Evolutionary conservation across 2,329 filamentous ascomycete genomes (phyloP).

Genomic region (Paradendryphiella salina): DNA sequence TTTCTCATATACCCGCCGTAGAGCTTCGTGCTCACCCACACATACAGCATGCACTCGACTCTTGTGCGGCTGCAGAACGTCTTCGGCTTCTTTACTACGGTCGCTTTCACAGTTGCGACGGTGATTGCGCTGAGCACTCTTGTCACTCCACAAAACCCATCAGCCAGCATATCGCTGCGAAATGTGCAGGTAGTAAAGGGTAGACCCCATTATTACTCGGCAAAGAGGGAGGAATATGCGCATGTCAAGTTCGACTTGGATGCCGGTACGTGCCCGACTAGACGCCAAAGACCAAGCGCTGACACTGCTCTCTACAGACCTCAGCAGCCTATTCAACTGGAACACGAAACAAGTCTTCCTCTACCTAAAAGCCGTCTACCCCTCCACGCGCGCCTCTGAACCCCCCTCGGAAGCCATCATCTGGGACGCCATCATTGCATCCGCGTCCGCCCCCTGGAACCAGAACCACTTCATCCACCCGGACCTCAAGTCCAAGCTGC

Average conservation of each 20-base stretch:
- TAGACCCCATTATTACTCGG: conserved; percentile 91
- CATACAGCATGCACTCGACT: conserved; percentile 74
- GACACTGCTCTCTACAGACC: conserved; percentile 56
- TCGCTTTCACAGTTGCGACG: conserved; percentile 77
- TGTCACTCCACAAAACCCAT: conserved; percentile 68
- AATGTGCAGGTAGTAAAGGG: conserved; percentile 90
- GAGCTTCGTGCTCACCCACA: conserved; percentile 1
- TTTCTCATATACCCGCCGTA: neutral
- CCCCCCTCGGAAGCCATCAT: conserved; percentile 72
- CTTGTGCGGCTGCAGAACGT: conserved; percentile 85
- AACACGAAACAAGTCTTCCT: conserved; percentile 99
- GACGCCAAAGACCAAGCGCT: neutral
- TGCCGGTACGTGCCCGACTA: conserved; percentile 56
- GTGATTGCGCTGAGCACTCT: conserved; percentile 82
- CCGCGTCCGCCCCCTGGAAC: conserved; percentile 62
- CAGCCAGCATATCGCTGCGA: conserved; percentile 64
- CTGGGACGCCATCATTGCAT: conserved; percentile 93
- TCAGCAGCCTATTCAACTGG: conserved; percentile 94
- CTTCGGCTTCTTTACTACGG: conserved; percentile 97
- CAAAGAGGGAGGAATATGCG: conserved; percentile 93
- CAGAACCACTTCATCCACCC: conserved; percentile 57
- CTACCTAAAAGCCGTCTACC: conserved; percentile 82
- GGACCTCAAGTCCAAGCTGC: conserved; percentile 59
- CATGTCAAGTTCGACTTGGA: conserved; percentile 92
- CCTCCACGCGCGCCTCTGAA: conserved; percentile 49